Base-by-base conservation (phyloP, 306 rosid genomes). In the Myrica gale region DNA sequence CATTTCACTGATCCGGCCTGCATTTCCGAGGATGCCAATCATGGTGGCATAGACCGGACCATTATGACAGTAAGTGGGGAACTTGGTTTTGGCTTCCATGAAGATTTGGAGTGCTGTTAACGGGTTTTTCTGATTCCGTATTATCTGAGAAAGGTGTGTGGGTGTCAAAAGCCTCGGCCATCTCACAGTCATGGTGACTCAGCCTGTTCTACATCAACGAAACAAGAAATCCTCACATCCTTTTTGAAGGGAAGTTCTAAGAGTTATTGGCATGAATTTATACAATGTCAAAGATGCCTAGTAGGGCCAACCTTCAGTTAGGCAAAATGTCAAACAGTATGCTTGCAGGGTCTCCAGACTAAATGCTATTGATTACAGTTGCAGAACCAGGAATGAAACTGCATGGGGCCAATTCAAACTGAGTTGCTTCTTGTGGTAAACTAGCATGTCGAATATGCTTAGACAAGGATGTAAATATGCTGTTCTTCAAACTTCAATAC, bases 81-180 rank as follows among this genome's bases (percentile, higher is more conserved):
- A 84, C 70, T 17, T 87, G 9, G 74, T 61, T 79, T 87, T 84
- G 69, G 75, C 88, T 67, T 79, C 73, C 55, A 77, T 82, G 83
- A 87, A 87, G 77, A 84, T 70, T 17, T 87, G 75, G 37, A 81
- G 84, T 61, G 90, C 90, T n/a, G 78, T 82, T 71, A 74, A 71
- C 3, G 90, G 84, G 44, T 82, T 87, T 72, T 87, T 87, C 69
- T 87, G 88, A 15, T 74, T 76, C 74, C 63, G 82, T 61, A 87
- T 65, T 69, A 87, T 87, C 69, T 81, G 90, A 72, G 86, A 79
- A 39, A 87, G 88, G 21, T 67, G 62, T 7, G 79, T 76, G 32
- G 90, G 88, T 74, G 87, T 79, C 69, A 87, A 82, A 76, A 84
- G 81, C 73, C 88, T 79, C 20, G 88, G 90, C 90, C 90, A 87